Evolutionary conservation across 176 grass and related monocot genomes (phyloP), one percentile per base, ranked within the genome.

Genomic region (Raddia distichophylla): DNA sequence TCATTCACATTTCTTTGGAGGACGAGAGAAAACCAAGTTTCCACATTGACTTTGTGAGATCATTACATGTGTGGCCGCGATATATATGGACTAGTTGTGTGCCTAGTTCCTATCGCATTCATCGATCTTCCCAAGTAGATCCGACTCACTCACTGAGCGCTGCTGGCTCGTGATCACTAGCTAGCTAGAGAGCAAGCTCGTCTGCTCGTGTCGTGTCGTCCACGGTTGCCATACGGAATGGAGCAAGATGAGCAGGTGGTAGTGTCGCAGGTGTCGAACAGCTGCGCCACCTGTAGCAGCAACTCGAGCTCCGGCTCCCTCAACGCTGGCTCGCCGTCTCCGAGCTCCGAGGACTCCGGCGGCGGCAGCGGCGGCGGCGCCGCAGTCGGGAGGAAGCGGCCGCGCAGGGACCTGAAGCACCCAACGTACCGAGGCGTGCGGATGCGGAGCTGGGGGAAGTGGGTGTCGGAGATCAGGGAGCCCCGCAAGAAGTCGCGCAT

Each of bases 381-480:
- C 27, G 27, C 27, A 27, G 27, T 27, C 27, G 16, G 82, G 13
- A 97, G 83, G 73, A 97, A 91, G 84, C 86, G 86, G 78, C 80
- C 77, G 80, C 90, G 91, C 19, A 87, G 80, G 52, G 94, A 93
- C 14, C 84, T 88, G 52, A 97, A 86, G 84, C 94, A 97, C 84
- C 89, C 94, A 16, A 83, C 89, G 75, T 97, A 89, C 89, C 88
- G 87, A 69, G 91, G 94, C 58, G 91, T 97, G 69, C 94, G 94
- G 35, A 91, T 93, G 94, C 86, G 91, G 3, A 78, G 64, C 59
- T 97, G 94, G 91, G 91, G 94, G 1, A 93, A 93, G 81, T 97
- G 94, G 94, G 94, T 97, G 74, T 97, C 94, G 0, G 94, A 97
- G 72, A 97, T 97, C 82, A 85, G 94, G 73, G 94, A 97, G 78